Evolutionary conservation across 2,329 filamentous ascomycete genomes (phyloP), one percentile per base, ranked within the genome.

Genomic region (Xylaria sp.): DNA sequence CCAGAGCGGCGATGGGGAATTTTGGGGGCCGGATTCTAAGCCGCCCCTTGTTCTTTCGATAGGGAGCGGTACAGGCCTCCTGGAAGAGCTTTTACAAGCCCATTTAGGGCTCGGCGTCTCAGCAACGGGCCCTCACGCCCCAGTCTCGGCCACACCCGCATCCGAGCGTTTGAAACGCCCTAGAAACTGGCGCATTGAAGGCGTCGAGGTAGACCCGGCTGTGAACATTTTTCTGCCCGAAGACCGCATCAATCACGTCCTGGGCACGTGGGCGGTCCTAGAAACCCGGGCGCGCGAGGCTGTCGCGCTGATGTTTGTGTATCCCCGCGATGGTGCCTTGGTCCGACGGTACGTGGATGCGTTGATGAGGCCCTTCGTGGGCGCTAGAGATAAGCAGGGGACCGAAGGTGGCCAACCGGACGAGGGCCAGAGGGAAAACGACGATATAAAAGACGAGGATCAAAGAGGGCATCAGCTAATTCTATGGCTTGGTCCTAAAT

Each of bases 261-360:
- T 67, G 0, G 74, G 75, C 3, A 75, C 74, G 2, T 75, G 73
- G 73, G 67, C 72, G 0, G 31, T 76, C 1, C 68, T 68, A 1
- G 62, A 66, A 11, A 13, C 41, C 7, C 67, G 72, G 15, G 65
- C 75, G 3, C 58, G 35, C 6, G 70, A 72, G 25, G 49, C 67
- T 0, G 64, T 65, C 9, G 70, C 54, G 2, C 57, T 76, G 41
- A 55, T 76, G 59, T 77, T 77, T 59, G 69, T 73, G 8, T 77
- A 77, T 29, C 75, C 75, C 11, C 74, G 75, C 1, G 72, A 74
- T 25, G 69, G 70, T 1, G 49, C 46, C 1, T 31, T 77, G 10
- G 68, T 77, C 15, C 44, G 57, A 7, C 62, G 60, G 33, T 77
- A 77, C 27, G 57, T 72, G 9, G 52, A 66, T n/a, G 15, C 21